Conservation (phyloP, 805 yeast genomes). For the Wickerhamomyces chaumierensis region DNA sequence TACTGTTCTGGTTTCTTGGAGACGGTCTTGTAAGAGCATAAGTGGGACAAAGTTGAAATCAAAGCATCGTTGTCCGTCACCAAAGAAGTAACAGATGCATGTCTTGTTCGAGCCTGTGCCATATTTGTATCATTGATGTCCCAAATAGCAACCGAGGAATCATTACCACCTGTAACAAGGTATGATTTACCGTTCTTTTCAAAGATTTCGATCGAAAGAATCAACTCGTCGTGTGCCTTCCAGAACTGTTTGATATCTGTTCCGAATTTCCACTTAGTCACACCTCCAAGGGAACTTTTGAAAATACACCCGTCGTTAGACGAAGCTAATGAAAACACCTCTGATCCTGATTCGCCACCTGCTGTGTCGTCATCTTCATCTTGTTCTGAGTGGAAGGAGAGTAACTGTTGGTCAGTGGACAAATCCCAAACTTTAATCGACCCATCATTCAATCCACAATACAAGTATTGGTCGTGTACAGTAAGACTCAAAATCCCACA, state of each 20-base stretch:
- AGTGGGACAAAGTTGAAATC: conserved; percentile 45
- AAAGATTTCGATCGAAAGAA: conserved; percentile 46
- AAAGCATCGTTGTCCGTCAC: conserved; percentile 48
- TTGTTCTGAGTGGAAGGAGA: conserved; percentile 28
- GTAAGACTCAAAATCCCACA: conserved; percentile 58
- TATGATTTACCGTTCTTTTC: conserved; percentile 27
- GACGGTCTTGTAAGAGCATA: conserved; percentile 66
- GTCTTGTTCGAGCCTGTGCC: too few relatives aligned
- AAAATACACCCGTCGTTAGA: conserved; percentile 42
- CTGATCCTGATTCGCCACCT: too few relatives aligned
- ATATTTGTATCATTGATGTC: conserved; percentile 27
- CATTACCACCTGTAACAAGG: conserved; percentile 59
- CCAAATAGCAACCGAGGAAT: conserved; percentile 66
- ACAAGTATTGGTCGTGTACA: conserved; percentile 53
- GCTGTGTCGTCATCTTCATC: conserved; percentile 12
- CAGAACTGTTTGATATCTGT: conserved; percentile 33
- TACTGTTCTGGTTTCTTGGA: conserved; percentile 59
- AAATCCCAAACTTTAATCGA: conserved; percentile 78
- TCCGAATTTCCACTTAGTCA: conserved; percentile 40
- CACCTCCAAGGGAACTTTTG: conserved; percentile 39
- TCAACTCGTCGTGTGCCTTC: conserved; percentile 36
- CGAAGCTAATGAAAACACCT: conserved; percentile 51
- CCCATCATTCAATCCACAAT: conserved; percentile 75
- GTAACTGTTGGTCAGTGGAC: conserved; percentile 61
- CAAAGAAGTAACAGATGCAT: too few relatives aligned